These are phyloP conservation scores for Waltergamsia citrina DNA, from an alignment of 2,329 filamentous ascomycete species.

Conservation along the genomic window DNA sequence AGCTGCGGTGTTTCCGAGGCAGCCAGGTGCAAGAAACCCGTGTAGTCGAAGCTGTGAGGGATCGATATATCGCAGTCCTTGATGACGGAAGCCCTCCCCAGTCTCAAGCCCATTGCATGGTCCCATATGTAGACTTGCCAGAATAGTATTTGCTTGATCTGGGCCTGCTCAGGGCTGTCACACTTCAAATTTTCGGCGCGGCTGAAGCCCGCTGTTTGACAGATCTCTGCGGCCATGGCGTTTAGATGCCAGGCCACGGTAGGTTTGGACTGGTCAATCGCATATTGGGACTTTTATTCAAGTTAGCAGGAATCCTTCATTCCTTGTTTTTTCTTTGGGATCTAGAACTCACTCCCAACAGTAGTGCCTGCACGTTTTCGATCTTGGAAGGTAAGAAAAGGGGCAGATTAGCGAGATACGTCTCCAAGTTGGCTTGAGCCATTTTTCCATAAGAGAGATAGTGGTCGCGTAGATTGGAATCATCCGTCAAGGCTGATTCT, in stretches of 20 bases:
- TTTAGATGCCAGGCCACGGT: conserved; percentile 56
- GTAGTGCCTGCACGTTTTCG: conserved; percentile 46
- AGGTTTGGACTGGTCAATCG: conserved; percentile 51
- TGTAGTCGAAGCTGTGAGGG: conserved; percentile 29
- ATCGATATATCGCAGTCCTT: conserved; percentile 51
- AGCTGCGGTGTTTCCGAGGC: conserved; percentile 31
- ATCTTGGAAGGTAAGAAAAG: conserved; percentile 45
- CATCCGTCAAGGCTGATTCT: conserved; percentile 25
- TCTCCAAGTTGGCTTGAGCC: conserved; percentile 40
- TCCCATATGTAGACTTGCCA: conserved; percentile 48
- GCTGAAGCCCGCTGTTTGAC: conserved; percentile 54
- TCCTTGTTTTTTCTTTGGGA: neutral
- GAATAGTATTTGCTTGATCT: conserved; percentile 32
- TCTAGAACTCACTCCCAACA: conserved; percentile 39
- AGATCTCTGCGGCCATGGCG: conserved; percentile 48
- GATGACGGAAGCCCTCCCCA: conserved; percentile 48
- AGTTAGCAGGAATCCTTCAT: no score
- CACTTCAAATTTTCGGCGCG: conserved; percentile 24
- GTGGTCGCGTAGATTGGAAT: conserved; percentile 20
- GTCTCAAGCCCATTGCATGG: conserved; percentile 45
- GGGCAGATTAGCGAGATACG: conserved; percentile 38
- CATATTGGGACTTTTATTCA: conserved; percentile 49
- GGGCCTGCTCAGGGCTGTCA: conserved; percentile 19
- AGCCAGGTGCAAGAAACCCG: conserved; percentile 23
- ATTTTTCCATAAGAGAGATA: conserved; percentile 27